Percentiles rank a stretch among this genome's conserved stretches.
Conservation (phyloP, 768 basidiomycete genomes). For the Daedaleopsis nitida region DNA sequence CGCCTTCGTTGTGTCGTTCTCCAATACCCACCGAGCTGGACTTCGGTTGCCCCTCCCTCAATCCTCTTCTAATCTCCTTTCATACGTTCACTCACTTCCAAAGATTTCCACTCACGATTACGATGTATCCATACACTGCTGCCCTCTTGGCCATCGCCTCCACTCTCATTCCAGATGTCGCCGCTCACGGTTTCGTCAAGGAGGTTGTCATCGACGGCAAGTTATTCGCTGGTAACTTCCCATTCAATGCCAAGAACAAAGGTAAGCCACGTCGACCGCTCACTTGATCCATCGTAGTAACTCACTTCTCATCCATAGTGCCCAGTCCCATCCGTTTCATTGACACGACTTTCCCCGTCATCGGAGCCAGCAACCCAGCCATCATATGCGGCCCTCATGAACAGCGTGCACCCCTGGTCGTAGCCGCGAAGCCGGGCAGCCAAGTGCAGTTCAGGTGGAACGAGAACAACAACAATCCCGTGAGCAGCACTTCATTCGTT, state of each 20-base stretch:
- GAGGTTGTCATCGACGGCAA: too few relatives aligned
- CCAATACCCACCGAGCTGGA: too few relatives aligned
- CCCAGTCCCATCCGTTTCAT: not conserved
- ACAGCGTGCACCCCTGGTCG: constrained; percentile 19
- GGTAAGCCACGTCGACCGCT: not conserved
- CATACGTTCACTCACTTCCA: too few relatives aligned
- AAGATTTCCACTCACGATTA: too few relatives aligned
- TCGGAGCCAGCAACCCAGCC: not conserved
- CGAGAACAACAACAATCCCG: not conserved
- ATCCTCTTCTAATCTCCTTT: too few relatives aligned
- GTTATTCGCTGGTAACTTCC: too few relatives aligned
- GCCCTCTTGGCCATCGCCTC: too few relatives aligned
- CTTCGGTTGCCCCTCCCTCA: too few relatives aligned
- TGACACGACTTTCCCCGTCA: not conserved
- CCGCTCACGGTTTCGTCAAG: too few relatives aligned
- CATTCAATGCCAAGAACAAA: not conserved
- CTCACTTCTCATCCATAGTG: not conserved
- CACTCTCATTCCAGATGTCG: too few relatives aligned
- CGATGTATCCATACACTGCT: too few relatives aligned
- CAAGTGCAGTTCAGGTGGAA: not conserved
- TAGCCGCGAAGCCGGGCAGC: not conserved
- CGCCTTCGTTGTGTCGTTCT: too few relatives aligned
- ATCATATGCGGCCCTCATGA: not conserved
- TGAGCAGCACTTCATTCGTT: not conserved
- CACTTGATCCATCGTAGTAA: not conserved